Evolutionary conservation across 1,284 basidiomycete species (phyloP), one percentile per base, ranked within the genome.

Genomic region (Rhodotorula glutinis): DNA sequence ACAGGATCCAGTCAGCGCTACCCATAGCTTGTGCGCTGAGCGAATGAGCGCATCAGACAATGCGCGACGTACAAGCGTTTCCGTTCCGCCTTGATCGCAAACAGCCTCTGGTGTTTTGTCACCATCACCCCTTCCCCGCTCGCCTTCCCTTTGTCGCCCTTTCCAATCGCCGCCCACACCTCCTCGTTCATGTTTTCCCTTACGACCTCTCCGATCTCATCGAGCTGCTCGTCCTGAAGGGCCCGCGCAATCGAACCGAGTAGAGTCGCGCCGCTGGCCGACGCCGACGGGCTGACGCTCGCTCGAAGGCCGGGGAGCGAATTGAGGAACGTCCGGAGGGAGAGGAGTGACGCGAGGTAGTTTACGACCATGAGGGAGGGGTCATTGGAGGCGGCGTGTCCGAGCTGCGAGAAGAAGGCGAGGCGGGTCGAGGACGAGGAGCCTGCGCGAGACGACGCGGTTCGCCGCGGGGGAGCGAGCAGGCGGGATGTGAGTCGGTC

Each of bases 341-440:
- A 84, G 13, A 94, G 83, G 81, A 94, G 87, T 71, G 91, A 87
- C 4, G 83, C 79, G 55, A 93, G 86, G 21, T 89, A 85, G 23
- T 83, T 79, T 17, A 87, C 86, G 1, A 88, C 88, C 4, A 83
- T 81, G 69, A 86, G 87, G 4, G 86, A 84, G 16, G 75, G 75
- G 53, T 76, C 74, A 13, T 54, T 38, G 2, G 53, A 33, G 38
- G 43, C 27, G 47, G 27, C 14, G 11, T 43, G 63, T 27, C 29
- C 66, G 33, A 57, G 63, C 25, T 52, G 69, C n/a, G 58, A 33
- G 29, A 57, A 58, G 47, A 57, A 29, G 2, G 61, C 30, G 47
- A 14, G 3, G 49, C 44, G 33, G 16, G 33, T 49, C 16, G 54
- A 9, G 10, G 29, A 0, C 23, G 23, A 4, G 33, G 29, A 2